These are phyloP conservation scores for Colletotrichum gigasporum DNA, from an alignment of 2,329 filamentous ascomycete genomes.

Conservation along the genomic window DNA sequence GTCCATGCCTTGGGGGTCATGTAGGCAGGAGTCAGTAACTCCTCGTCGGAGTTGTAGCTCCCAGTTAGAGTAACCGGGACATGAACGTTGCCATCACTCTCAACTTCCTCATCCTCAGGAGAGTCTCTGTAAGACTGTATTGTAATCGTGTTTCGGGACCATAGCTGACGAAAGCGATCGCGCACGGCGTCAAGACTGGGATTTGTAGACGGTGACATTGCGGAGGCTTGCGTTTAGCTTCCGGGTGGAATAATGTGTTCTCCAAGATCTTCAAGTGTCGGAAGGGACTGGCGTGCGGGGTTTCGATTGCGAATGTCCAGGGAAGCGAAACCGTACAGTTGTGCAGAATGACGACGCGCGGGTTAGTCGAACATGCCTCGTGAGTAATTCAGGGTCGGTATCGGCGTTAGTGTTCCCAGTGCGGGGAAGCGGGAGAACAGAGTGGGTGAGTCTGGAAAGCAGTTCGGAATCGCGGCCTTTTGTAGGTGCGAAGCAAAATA, in stretches of 20 bases:
- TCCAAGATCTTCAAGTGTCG: no score
- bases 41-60: constrained; percentile 25
- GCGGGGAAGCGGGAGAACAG: neutral
- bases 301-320: no score
- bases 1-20: constrained; percentile 24
- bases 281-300: no score
- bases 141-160: constrained; percentile 6
- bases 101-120: neutral
- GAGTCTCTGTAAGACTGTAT: constrained; percentile 15
- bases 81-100: neutral
- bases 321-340: neutral
- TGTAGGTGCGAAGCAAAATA: neutral
- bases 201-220: constrained; percentile 2
- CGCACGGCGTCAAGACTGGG: constrained; percentile 11
- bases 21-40: constrained; percentile 11
- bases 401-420: neutral
- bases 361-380: constrained; percentile 4
- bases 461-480: neutral
- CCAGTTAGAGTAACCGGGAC: constrained; percentile 6
- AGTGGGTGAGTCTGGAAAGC: neutral
- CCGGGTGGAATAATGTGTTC: no score
- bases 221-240: neutral
- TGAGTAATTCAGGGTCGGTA: neutral
- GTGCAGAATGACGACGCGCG: neutral
- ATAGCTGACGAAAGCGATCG: constrained; percentile 23